Conservation (phyloP, 1,284 basidiomycete genomes). For the Cutaneotrichosporon spelunceum region DNA sequence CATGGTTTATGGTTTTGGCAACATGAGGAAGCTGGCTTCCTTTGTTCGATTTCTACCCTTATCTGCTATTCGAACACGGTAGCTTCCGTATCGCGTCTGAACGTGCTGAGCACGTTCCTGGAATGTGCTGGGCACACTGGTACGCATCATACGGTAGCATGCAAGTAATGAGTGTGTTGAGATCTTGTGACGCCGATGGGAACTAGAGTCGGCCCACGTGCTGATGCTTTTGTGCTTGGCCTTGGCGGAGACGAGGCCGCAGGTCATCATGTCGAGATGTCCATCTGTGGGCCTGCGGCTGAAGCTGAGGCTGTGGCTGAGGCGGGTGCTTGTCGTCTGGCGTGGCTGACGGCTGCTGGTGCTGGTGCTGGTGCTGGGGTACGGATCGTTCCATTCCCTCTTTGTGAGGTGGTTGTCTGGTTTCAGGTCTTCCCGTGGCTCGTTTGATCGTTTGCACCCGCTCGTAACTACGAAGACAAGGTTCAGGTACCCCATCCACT, state of each 20-base stretch:
- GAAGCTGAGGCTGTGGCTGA: no score
- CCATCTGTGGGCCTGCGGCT: no score
- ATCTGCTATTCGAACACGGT: background rate
- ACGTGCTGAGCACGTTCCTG: background rate
- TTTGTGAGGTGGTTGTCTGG: background rate
- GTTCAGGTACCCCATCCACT: background rate
- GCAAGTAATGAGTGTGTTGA: background rate
- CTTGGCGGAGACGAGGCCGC: background rate
- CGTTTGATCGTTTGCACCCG: background rate
- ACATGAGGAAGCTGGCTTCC: conserved; percentile 6
- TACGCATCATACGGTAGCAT: background rate
- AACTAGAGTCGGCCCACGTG: no score
- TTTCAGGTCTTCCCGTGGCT: background rate
- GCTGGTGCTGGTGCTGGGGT: no score
- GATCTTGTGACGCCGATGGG: background rate
- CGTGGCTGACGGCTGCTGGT: no score
- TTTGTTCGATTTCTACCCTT: background rate
- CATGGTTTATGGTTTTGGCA: background rate
- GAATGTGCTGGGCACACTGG: background rate
- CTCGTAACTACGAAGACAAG: background rate
- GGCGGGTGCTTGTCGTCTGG: no score
- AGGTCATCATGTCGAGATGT: no score
- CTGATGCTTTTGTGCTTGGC: background rate
- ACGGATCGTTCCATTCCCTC: background rate
- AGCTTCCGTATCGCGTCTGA: background rate